These are phyloP conservation scores for Basidiobolus meristosporus DNA, from an alignment of 371 early-diverging fungal genomes.

Conservation along the genomic window DNA sequence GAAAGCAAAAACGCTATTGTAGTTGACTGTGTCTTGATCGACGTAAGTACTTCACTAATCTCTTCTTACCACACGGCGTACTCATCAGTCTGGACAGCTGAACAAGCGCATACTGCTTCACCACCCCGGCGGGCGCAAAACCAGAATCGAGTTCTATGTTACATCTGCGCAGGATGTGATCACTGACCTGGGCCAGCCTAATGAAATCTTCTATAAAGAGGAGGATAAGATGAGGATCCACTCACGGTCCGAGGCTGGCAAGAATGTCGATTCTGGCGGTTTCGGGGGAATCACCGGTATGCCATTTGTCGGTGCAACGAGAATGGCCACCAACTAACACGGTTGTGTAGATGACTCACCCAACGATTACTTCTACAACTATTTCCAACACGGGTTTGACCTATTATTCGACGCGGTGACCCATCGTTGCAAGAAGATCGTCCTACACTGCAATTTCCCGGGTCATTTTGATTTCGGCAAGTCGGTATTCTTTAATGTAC, in stretches of 20 bases:
- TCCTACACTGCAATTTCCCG: conserved; percentile 52
- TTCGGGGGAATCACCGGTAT: conserved; percentile 7
- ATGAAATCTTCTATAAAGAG: conserved; percentile 37
- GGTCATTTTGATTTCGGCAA: conserved; percentile 54
- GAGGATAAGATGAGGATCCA: conserved; percentile 59
- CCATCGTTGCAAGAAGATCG: conserved; percentile 49
- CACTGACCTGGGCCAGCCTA: conserved; percentile 43
- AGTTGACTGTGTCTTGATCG: conserved; percentile 3
- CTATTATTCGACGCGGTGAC: conserved; percentile 47
- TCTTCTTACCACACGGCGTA: too few species aligned
- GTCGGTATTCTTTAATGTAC: conserved; percentile 9
- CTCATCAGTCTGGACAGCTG: too few species aligned
- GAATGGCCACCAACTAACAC: background rate
- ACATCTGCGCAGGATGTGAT: conserved; percentile 46
- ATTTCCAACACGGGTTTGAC: conserved; percentile 57
- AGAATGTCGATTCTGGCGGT: background rate
- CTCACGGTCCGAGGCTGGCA: conserved; percentile 8
- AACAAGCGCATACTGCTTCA: too few species aligned
- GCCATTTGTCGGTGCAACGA: too few species aligned
- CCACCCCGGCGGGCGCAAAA: too few species aligned
- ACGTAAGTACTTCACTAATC: too few species aligned
- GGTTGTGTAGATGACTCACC: conserved; percentile 6
- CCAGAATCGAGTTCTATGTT: background rate
- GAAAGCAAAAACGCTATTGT: conserved; percentile 8
- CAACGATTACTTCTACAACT: conserved; percentile 46